phyloP scores from a whole-genome alignment of 208 protist genomes.

The Strigomonas culicis region DNA sequence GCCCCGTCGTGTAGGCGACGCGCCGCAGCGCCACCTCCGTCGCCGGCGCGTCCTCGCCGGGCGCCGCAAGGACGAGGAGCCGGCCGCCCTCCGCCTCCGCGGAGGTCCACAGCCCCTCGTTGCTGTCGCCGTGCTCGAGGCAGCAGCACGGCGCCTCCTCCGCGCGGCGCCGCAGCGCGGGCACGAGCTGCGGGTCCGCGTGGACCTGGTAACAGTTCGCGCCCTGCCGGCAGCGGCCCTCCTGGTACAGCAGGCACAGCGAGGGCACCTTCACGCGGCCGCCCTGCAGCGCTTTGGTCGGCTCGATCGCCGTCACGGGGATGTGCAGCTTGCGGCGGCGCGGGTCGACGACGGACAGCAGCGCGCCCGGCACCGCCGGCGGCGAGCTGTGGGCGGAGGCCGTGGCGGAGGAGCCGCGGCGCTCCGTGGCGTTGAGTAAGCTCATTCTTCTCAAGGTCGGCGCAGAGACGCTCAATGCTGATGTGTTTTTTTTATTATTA shows the following conservation, averaged over 20 bases:
- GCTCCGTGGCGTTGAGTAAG: not conserved
- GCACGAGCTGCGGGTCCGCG: conserved; percentile 35
- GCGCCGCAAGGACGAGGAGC: not conserved
- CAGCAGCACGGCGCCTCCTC: conserved; percentile 43
- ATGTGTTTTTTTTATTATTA: not conserved
- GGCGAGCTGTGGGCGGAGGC: conserved; percentile 1
- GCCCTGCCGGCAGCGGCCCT: conserved; percentile 42
- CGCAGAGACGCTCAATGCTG: not conserved
- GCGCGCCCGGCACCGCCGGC: conserved; percentile 6
- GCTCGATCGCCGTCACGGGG: conserved; percentile 25
- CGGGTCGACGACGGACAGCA: conserved; percentile 48
- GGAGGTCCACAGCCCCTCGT: conserved; percentile 21
- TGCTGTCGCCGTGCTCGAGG: conserved; percentile 38
- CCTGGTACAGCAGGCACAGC: conserved; percentile 56
- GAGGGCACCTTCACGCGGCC: conserved; percentile 30
- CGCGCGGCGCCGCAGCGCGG: conserved; percentile 29
- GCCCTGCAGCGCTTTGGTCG: conserved; percentile 30
- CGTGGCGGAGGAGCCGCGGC: not conserved
- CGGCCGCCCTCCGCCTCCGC: not conserved
- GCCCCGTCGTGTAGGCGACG: conserved; percentile 41
- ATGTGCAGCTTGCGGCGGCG: conserved; percentile 46
- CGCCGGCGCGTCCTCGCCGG: not conserved
- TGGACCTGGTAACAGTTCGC: conserved; percentile 58
- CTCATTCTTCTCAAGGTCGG: not conserved
- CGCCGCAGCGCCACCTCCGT: conserved; percentile 25